Evolutionary conservation across 441 rosid species (phyloP), one percentile per base, ranked within the genome.

Genomic region (Adansonia grandidieri): DNA sequence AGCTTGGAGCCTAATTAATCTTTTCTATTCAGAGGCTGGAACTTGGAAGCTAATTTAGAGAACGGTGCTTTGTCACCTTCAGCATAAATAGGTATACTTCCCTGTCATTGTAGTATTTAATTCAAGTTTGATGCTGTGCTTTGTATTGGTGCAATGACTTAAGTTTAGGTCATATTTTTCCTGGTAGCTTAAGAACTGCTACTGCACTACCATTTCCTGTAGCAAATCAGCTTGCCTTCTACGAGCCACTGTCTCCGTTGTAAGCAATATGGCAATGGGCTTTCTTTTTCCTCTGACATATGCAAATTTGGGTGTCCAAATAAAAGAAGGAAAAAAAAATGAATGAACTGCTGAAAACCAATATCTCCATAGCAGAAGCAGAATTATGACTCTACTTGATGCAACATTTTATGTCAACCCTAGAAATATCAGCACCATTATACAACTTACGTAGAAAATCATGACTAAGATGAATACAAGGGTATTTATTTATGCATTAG

Each of bases 1-100:
- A 66, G 51, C 61, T 74, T 71, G 17, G 56, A 82, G 78, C 79
- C 78, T 80, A 78, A 87, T 71, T 78, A 32, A 22, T 71, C 80
- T 71, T 62, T 70, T 44, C 28, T 32, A 73, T 85, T 67, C 84
- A 93, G 98, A 74, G 93, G 94, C 81, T 93, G 97, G 98, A 90
- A 89, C 83, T 84, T 93, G 85, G 97, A 92, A 82, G 83, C 86
- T 79, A 84, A 88, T 66, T 47, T 78, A 70, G 95, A 90, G 78
- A 80, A 80, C 9, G 75, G 66, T 54, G 64, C 75, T 56, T 44
- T 68, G 79, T 44, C 77, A 74, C 69, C 24, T 77, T 83, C 80
- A 57, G 1, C 70, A 62, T 77, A 79, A 54, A 68, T 75, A 83
- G 65, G 77, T 77, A 67, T 72, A 28, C 76, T 56, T 72, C 51